Evolutionary conservation across 805 yeast genomes (phyloP).

Genomic region (Cyberlindnera meyerae): DNA sequence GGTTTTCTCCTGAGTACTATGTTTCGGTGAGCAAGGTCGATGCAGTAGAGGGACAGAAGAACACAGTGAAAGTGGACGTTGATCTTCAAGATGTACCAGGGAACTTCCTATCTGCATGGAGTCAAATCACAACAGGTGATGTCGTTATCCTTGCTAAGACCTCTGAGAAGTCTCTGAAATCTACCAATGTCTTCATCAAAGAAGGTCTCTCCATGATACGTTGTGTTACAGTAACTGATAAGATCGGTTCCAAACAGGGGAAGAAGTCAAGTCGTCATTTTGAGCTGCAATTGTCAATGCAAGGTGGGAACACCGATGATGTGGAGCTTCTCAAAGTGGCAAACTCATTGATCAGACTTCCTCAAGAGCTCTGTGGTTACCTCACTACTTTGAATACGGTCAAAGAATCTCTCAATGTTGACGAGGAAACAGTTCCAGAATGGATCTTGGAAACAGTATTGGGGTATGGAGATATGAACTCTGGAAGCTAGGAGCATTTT

Average conservation of each 20-base stretch:
- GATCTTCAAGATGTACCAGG: not conserved
- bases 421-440: conserved; percentile 23
- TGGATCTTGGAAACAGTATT: conserved; percentile 32
- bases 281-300: not conserved
- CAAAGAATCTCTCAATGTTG: conserved; percentile 3
- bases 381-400: not conserved
- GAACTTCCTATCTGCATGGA: conserved; percentile 10
- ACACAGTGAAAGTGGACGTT: not conserved
- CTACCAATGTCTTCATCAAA: conserved; percentile 7
- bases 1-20: too few species aligned
- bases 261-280: not conserved
- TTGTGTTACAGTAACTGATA: conserved; percentile 4
- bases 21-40: too few species aligned
- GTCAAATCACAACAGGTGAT: conserved; percentile 11
- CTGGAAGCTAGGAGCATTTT: conserved; percentile 3
- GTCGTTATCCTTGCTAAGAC: conserved; percentile 10
- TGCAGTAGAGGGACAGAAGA: too few species aligned
- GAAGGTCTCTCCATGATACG: conserved; percentile 7
- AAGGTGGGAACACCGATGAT: too few species aligned
- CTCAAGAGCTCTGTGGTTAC: conserved; percentile 2
- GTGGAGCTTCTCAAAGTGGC: too few species aligned
- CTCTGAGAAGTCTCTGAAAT: conserved; percentile 2
- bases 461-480: conserved; percentile 27
- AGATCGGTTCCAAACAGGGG: not conserved
- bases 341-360: conserved; percentile 27